Base-by-base conservation (phyloP, 768 basidiomycete species). In the Inosperma sp. region DNA sequence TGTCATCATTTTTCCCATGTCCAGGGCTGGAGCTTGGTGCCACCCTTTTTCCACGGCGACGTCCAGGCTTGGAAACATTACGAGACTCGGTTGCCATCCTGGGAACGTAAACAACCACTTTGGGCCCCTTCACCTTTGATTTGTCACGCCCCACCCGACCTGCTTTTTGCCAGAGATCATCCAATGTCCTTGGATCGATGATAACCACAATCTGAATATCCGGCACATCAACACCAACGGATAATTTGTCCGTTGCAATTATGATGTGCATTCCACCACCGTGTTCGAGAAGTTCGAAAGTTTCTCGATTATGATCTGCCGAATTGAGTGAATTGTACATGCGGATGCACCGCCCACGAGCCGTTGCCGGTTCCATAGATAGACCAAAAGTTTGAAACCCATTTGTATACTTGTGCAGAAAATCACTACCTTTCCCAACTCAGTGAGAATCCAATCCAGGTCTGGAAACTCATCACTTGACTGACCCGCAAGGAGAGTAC, bases 381-480 rank as follows among this genome's bases (percentile, higher is more conserved):
- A 65, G 8, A 39, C n/a, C 3, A 52, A 49, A 8, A 65, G 33
- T 3, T 57, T 62, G 37, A 59, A 61, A 9, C 58, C 61, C 1
- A 63, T 55, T 1, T 39, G 14, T 29, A 68, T 64, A 2, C 63
- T 57, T 19, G 56, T 45, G 42, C 57, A 56, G 39, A 67, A 69
- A 2, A 69, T 59, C 12, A 67, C 45, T 0, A 59, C 63, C 27
- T 59, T 61, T 26, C 56, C 43, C 5, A 48, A 33, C 10, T 46
- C 48, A 1, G 53, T 34, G n/a, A 68, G 30, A n/a, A 68, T 44
- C 67, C 64, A 67, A 12, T 46, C 51, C 13, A 68, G 49, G 21
- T 65, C 56, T 0, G 58, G 61, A 49, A 66, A 66, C 9, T 17
- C 22, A 2, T n/a, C 31, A 12, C 59, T 59, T 0, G 42, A 54